Evolutionary conservation across 257 asterid genomes (phyloP).

Genomic region (Paraleonurus japonicus): DNA sequence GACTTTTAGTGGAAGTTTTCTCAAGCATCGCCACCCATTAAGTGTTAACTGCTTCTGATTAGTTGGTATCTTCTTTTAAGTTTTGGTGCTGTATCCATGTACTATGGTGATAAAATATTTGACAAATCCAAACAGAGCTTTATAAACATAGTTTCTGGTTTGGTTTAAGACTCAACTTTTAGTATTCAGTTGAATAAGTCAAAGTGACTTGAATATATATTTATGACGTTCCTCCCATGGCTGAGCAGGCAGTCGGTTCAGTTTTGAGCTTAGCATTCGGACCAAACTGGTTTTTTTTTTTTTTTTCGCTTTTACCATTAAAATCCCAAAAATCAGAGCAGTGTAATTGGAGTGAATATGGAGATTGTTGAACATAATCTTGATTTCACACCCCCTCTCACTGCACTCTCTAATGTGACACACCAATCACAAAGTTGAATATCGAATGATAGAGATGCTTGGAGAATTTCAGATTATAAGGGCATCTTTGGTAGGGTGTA

Average conservation of each 20-base stretch:
- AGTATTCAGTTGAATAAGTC: not conserved
- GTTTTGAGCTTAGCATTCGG: not conserved
- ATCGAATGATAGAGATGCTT: not conserved
- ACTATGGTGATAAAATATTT: not conserved
- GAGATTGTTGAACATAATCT: not conserved
- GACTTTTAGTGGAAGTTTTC: constrained; percentile 35
- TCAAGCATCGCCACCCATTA: not conserved
- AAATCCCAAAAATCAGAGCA: not conserved
- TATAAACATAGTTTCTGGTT: not conserved
- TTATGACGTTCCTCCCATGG: not conserved
- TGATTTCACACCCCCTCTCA: not conserved
- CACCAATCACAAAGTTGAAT: not conserved
- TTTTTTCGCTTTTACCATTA: not conserved
- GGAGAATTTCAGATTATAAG: not conserved
- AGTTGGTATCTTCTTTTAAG: constrained; percentile 2
- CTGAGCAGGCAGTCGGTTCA: not conserved
- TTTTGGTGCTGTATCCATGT: not conserved
- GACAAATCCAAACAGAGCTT: not conserved
- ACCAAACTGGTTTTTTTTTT: not conserved
- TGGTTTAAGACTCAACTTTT: not conserved
- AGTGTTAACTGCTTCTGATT: constrained; percentile 5
- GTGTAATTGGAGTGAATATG: not conserved
- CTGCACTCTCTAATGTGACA: not conserved
- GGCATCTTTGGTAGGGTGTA: not conserved
- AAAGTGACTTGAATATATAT: not conserved